A percentile compares a stretch with the other conserved stretches of the same genome.
Conservation (phyloP, 768 basidiomycete genomes). For the Cubamyces lactineus region DNA sequence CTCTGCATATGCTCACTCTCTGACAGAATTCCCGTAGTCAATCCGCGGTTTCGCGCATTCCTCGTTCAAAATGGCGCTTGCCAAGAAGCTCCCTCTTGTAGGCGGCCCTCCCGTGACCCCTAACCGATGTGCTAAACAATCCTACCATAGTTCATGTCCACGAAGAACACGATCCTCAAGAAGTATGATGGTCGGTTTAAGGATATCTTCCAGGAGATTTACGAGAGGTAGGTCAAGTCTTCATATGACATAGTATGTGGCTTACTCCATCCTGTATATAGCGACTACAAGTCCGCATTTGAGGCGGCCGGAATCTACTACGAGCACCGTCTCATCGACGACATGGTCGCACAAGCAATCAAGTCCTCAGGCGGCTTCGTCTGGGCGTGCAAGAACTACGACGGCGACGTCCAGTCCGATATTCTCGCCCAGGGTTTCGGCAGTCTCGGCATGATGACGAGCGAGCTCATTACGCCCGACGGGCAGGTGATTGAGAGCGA, state of each 20-base stretch:
- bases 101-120: constrained; percentile 18
- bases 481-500: constrained; percentile 92
- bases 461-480: constrained; percentile 93
- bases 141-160: constrained; percentile 81
- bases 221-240: constrained; percentile 56
- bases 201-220: constrained; percentile 98
- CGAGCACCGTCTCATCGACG: constrained; percentile 96
- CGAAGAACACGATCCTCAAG: constrained; percentile 97
- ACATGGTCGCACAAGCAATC: constrained; percentile 98
- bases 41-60: constrained; percentile 96
- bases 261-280: constrained; percentile 25
- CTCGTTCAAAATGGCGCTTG: constrained; percentile 94
- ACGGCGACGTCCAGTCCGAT: constrained; percentile 73
- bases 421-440: constrained; percentile 99
- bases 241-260: background rate
- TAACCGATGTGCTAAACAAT: background rate
- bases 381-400: constrained; percentile 71
- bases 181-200: constrained; percentile 99
- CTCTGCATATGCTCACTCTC: background rate
- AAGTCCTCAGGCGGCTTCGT: constrained; percentile 90
- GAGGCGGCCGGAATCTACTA: constrained; percentile 79
- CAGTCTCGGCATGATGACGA: constrained; percentile 97
- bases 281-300: constrained; percentile 72
- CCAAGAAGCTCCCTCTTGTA: constrained; percentile 77
- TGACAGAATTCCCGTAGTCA: constrained; percentile 51